Conservation (phyloP, 2,329 filamentous ascomycete genomes). For the Fusarium coicis region DNA sequence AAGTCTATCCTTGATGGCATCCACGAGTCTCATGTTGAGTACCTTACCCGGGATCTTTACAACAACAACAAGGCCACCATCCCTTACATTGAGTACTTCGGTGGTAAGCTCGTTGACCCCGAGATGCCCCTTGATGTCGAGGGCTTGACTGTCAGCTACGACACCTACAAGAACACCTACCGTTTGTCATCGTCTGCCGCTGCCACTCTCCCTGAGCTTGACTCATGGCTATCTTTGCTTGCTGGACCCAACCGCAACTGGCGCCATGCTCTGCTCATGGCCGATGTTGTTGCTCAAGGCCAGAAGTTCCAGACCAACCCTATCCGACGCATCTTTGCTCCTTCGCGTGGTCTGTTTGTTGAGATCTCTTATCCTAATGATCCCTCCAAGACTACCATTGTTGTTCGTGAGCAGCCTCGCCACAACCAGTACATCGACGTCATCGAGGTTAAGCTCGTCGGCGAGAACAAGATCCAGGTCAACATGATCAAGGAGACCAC, state of each 20-base stretch:
- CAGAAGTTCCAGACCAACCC: conserved; percentile 98
- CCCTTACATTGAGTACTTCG: conserved; percentile 93
- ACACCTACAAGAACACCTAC: conserved; percentile 82
- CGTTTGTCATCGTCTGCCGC: conserved; percentile 81
- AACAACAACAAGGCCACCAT: conserved; percentile 76
- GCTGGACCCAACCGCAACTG: conserved; percentile 89
- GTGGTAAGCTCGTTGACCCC: conserved; percentile 81
- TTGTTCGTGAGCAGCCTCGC: conserved; percentile 86
- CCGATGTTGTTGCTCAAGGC: conserved; percentile 93
- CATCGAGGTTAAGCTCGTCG: conserved; percentile 81
- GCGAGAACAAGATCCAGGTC: conserved; percentile 83
- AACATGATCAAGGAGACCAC: conserved; percentile 95
- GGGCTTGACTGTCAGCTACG: conserved; percentile 84
- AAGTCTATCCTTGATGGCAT: conserved; percentile 94
- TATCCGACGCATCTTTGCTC: conserved; percentile 89
- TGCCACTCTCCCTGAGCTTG: conserved; percentile 78
- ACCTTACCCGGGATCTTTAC: conserved; percentile 84
- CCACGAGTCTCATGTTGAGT: conserved; percentile 86
- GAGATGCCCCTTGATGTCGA: conserved; percentile 83
- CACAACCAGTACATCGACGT: conserved; percentile 90
- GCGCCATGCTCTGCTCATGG: conserved; percentile 93
- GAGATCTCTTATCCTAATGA: conserved; percentile 88
- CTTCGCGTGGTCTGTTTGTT: conserved; percentile 85
- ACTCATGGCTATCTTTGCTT: conserved; percentile 88
- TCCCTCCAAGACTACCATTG: conserved; percentile 83